Conservation (phyloP, 768 basidiomycete genomes). For the Termitomyces sp. region DNA sequence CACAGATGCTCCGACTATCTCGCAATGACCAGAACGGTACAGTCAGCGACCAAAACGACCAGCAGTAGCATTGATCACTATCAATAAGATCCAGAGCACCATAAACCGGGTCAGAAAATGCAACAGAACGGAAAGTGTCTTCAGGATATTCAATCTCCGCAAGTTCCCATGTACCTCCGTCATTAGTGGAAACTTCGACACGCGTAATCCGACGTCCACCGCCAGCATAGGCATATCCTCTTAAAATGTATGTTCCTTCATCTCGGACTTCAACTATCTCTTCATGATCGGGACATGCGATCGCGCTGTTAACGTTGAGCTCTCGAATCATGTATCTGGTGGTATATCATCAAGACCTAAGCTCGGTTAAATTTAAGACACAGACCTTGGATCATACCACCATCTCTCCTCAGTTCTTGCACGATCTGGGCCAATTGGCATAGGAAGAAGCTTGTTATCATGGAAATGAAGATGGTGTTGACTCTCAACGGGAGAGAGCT, state of each 20-base stretch:
- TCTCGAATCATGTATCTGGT: conserved; percentile 39
- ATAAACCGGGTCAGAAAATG: conserved; percentile 33
- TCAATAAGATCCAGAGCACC: conserved; percentile 43
- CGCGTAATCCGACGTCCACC: conserved; percentile 50
- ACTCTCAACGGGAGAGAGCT: conserved; percentile 41
- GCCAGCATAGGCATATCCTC: conserved; percentile 59
- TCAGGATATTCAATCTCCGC: conserved; percentile 39
- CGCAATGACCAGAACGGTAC: conserved; percentile 28
- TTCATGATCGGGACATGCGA: conserved; percentile 50
- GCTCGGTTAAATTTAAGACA: conserved; percentile 4
- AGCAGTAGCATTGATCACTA: conserved; percentile 50
- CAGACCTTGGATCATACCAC: conserved; percentile 48
- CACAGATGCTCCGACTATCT: conserved; percentile 31
- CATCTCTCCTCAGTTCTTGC: conserved; percentile 44
- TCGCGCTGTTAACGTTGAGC: conserved; percentile 54
- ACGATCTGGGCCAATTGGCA: conserved; percentile 41
- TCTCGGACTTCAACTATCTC: conserved; percentile 28
- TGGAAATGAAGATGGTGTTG: conserved; percentile 42
- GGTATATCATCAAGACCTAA: conserved; percentile 8
- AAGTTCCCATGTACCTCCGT: conserved; percentile 43
- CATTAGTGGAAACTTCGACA: conserved; percentile 52
- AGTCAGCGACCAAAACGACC: conserved; percentile 52
- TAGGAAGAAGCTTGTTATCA: conserved; percentile 63
- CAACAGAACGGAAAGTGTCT: conserved; percentile 37
- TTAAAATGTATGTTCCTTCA: conserved; percentile 29